Evolutionary conservation across 139 green algal species (phyloP), one percentile per base, ranked within the genome.

Genomic region (Picochlorum sp.): DNA sequence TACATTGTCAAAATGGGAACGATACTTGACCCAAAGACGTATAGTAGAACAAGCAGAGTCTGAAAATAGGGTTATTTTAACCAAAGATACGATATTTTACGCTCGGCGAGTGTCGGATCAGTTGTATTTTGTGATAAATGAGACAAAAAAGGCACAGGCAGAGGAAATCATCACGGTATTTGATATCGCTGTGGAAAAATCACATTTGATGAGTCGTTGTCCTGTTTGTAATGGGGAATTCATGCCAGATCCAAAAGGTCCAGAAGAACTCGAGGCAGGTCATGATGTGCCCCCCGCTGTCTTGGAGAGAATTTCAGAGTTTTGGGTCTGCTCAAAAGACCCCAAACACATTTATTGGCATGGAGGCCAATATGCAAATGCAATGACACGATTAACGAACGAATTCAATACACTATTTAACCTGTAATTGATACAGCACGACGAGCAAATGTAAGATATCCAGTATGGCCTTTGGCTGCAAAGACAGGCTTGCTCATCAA

Each of bases 361-460:
- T 13, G 76, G 72, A 37, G 45, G 11, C 11, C 47, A 67, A 49
- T 81, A 79, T 47, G 11, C 31, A 14, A 45, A 66, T 26, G 74
- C 74, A 2, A 62, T 73, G 23, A 16, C 37, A 49, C 49, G 68
- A 15, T 59, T 78, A 23, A 47, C 24, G 4, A 49, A 49, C 2
- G 60, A 16, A 20, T 59, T 66, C 6, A 21, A 41, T 41, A 41
- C 34, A 41, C 8, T 41, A 41, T 41, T 41, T 11, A 41, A 41
- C 34, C 34, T 41, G 34, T 41, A 41, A 41, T 41, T 41, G 34
- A 11, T 41, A 87, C 81, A 51, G 82, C 85, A 66, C 80, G 82
- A 14, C 84, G 67, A 1, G 86, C 90, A 78, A 95, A 95, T 3
- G 78, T 88, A 6, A 96, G 71, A 67, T 95, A 96, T 0, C 88